These are phyloP conservation scores for Rhazya stricta DNA, from an alignment of 257 asterid genomes.

Conservation along the genomic window DNA sequence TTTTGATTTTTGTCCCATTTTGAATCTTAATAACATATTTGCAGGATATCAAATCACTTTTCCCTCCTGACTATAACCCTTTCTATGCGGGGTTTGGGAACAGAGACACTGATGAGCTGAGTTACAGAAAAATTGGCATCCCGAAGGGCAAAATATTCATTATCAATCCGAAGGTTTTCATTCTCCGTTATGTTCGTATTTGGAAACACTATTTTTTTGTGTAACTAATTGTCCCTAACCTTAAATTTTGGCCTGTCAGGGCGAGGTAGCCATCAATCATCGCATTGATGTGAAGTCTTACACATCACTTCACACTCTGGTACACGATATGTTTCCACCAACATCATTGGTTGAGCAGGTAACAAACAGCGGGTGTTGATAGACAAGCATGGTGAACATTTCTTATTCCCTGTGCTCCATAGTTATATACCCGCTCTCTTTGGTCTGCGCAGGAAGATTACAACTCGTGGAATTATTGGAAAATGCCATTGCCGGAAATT, in stretches of 20 bases:
- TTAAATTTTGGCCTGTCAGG: slow-evolving; percentile 40
- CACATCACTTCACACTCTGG: slow-evolving; percentile 90
- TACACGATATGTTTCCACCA: slow-evolving; percentile 97
- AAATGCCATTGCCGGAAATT: slow-evolving; percentile 61
- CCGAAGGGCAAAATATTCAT: slow-evolving; percentile 98
- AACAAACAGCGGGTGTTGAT: background rate
- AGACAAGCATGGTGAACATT: background rate
- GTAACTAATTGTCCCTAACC: background rate
- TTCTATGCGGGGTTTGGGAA: slow-evolving; percentile 98
- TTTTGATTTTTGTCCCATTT: background rate
- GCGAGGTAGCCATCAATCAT: slow-evolving; percentile 95
- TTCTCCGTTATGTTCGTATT: background rate
- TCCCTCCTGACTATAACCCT: slow-evolving; percentile 91
- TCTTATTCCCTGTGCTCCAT: background rate
- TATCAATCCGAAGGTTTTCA: slow-evolving; percentile 85
- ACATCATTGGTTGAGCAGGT: slow-evolving; percentile 96
- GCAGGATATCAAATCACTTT: slow-evolving; percentile 98
- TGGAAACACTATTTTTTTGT: background rate
- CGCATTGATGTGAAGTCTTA: slow-evolving; percentile 85
- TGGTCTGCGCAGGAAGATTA: slow-evolving; percentile 61
- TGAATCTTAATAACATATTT: slow-evolving; percentile 10
- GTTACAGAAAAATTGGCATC: slow-evolving; percentile 94
- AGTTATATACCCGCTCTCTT: background rate
- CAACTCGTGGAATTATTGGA: slow-evolving; percentile 96
- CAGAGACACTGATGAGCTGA: slow-evolving; percentile 97